These are phyloP conservation scores for Fistulifera solaris DNA, from an alignment of 108 stramenopile genomes.

Conservation along the genomic window DNA sequence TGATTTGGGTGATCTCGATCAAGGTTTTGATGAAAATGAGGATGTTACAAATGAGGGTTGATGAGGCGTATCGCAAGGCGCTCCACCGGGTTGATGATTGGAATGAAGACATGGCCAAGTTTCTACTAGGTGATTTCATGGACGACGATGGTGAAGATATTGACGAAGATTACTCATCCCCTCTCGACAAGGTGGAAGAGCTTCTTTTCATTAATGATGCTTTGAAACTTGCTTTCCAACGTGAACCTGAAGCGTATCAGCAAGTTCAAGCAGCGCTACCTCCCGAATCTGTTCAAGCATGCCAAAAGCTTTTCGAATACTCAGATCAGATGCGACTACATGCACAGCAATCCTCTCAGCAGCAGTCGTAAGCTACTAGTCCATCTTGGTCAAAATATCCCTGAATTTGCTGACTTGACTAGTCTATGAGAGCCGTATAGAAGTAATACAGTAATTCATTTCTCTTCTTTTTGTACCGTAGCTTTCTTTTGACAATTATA, in stretches of 20 bases:
- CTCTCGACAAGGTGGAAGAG: conserved; percentile 71
- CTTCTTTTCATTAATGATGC: conserved; percentile 64
- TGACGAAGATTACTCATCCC: conserved; percentile 79
- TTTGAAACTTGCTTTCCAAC: conserved; percentile 54
- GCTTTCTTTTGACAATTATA: too few relatives aligned
- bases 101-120: conserved; percentile 74
- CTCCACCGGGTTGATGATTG: conserved; percentile 59
- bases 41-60: conserved; percentile 75
- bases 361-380: not conserved
- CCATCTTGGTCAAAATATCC: too few relatives aligned
- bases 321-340: conserved; percentile 48
- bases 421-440: too few relatives aligned
- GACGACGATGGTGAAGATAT: conserved; percentile 73
- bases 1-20: conserved; percentile 48
- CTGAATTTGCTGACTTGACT: too few relatives aligned
- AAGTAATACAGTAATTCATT: too few relatives aligned
- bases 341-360: conserved; percentile 22
- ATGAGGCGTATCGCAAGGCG: conserved; percentile 76
- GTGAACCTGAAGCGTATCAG: conserved; percentile 78
- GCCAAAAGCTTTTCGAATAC: conserved; percentile 61
- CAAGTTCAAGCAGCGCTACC: conserved; percentile 69
- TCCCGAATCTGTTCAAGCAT: conserved; percentile 43
- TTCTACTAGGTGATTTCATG: conserved; percentile 76
- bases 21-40: conserved; percentile 77
- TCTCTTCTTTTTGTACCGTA: too few relatives aligned